These are phyloP conservation scores for Yarrowia sp. DNA, from an alignment of 805 yeast genomes.

Conservation along the genomic window DNA sequence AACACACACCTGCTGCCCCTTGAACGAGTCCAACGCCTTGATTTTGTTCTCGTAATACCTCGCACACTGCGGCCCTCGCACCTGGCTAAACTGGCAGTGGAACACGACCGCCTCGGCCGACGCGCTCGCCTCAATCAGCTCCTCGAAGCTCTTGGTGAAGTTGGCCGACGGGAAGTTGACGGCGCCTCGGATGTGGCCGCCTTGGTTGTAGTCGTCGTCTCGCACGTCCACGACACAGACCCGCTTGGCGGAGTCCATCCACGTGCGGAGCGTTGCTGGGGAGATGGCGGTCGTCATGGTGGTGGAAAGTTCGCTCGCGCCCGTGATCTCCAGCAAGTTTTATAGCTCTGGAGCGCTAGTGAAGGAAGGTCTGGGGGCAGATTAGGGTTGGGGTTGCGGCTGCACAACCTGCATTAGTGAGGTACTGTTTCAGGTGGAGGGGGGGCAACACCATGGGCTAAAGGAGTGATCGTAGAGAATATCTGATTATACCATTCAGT, in stretches of 20 bases:
- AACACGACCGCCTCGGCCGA: slow-evolving; percentile 68
- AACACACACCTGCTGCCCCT: slow-evolving; percentile 65
- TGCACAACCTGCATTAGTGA: slow-evolving; percentile 28
- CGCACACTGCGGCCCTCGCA: slow-evolving; percentile 89
- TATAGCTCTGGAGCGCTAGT: too few species aligned
- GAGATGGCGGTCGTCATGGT: slow-evolving; percentile 41
- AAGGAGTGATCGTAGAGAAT: too few species aligned
- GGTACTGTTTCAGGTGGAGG: slow-evolving; percentile 22
- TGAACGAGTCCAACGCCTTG: slow-evolving; percentile 44
- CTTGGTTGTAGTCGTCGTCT: slow-evolving; percentile 78
- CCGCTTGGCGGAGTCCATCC: slow-evolving; percentile 44
- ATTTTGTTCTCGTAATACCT: slow-evolving; percentile 60
- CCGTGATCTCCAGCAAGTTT: too few species aligned
- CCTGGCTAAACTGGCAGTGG: slow-evolving; percentile 91
- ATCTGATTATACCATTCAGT: too few species aligned
- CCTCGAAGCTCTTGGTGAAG: slow-evolving; percentile 54
- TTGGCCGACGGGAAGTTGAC: slow-evolving; percentile 62
- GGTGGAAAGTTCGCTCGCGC: too few species aligned
- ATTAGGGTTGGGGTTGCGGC: slow-evolving; percentile 27
- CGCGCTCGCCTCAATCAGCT: slow-evolving; percentile 51
- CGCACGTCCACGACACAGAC: slow-evolving; percentile 77
- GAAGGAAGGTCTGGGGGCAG: not conserved
- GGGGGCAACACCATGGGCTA: too few species aligned
- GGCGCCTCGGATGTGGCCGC: slow-evolving; percentile 67
- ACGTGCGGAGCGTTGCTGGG: slow-evolving; percentile 45